Percentiles rank a stretch among this genome's conserved stretches.
phyloP scores from a whole-genome alignment of 2,329 filamentous ascomycete species.

The Xylaria sp. region DNA sequence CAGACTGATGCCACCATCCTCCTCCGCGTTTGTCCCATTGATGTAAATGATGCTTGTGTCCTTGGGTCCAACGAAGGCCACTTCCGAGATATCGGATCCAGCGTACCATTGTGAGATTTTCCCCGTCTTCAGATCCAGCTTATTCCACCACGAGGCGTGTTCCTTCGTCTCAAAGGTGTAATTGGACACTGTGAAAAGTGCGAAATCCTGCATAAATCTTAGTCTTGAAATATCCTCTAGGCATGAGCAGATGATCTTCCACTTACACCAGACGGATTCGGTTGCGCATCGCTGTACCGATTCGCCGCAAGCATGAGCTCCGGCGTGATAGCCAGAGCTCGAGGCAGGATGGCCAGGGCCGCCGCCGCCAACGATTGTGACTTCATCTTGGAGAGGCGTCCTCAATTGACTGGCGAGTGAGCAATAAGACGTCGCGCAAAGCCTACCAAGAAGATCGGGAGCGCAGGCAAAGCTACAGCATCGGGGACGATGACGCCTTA shows the following conservation, averaged over 20 bases:
- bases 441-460: conserved; percentile 28
- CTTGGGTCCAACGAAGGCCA: conserved; percentile 65
- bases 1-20: conserved; percentile 53
- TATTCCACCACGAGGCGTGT: conserved; percentile 59
- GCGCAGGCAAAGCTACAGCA: conserved; percentile 3
- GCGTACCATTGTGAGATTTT: conserved; percentile 63
- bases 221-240: conserved; percentile 23
- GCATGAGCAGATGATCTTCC: background rate
- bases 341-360: conserved; percentile 44
- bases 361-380: conserved; percentile 42
- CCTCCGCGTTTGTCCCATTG: conserved; percentile 58
- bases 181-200: conserved; percentile 61
- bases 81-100: conserved; percentile 64
- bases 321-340: conserved; percentile 47
- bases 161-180: conserved; percentile 69
- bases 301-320: conserved; percentile 50
- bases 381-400: conserved; percentile 42
- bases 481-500: conserved; percentile 30
- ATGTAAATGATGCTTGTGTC: conserved; percentile 60
- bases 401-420: conserved; percentile 31
- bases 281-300: conserved; percentile 47
- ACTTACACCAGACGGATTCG: conserved; percentile 50
- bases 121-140: conserved; percentile 65
- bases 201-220: conserved; percentile 51
- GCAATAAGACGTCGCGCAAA: conserved; percentile 28